Conservation (phyloP, 106 monocot genomes). For the Vanilla planifolia region DNA sequence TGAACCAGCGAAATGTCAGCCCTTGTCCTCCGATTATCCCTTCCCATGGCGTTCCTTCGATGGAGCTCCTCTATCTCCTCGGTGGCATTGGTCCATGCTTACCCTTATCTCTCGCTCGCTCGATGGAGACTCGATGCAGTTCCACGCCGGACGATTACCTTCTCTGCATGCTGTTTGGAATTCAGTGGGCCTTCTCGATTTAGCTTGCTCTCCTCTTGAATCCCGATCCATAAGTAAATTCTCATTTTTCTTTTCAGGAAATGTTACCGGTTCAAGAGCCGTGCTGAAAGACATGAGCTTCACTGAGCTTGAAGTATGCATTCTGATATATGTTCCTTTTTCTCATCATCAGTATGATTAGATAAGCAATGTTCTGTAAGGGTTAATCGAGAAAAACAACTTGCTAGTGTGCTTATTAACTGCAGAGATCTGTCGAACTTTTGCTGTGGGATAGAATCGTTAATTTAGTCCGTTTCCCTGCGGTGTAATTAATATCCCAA, state of each 20-base stretch:
- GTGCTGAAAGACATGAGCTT: conserved; percentile 77
- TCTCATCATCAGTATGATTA: background rate
- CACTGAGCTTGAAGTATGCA: conserved; percentile 67
- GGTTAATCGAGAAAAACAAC: background rate
- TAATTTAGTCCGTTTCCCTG: too few species aligned
- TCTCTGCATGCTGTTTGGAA: conserved; percentile 5
- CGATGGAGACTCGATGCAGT: conserved; percentile 3
- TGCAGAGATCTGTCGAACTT: background rate
- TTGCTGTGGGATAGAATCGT: background rate
- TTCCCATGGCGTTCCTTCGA: conserved; percentile 12
- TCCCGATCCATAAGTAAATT: background rate
- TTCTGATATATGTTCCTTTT: too few species aligned
- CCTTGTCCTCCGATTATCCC: background rate
- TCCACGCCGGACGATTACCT: conserved; percentile 8
- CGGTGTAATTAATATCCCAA: too few species aligned
- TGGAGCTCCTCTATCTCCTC: conserved; percentile 13
- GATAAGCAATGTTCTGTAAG: background rate
- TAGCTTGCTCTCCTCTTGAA: background rate
- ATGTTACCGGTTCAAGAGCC: conserved; percentile 35
- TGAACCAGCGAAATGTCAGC: too few species aligned
- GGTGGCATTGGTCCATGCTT: background rate
- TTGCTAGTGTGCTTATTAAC: background rate
- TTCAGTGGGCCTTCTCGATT: conserved; percentile 1
- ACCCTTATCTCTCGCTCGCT: background rate
- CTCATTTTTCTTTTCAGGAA: conserved; percentile 13